Evolutionary conservation across 768 basidiomycete genomes (phyloP), one percentile per base, ranked within the genome.

Genomic region (Pleurotus giganteus): DNA sequence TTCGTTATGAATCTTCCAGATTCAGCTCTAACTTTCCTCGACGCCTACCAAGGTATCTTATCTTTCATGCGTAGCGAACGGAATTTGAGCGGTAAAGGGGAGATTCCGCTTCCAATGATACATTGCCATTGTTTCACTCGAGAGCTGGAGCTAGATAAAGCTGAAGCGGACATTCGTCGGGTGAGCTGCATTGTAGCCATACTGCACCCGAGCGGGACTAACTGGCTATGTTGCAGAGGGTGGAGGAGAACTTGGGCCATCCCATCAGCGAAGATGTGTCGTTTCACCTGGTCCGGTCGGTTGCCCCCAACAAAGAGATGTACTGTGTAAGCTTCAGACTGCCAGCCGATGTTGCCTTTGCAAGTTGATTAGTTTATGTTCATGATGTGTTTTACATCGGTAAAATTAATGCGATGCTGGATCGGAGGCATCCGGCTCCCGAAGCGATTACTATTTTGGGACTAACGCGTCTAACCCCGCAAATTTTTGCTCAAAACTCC

Each of bases 1-100:
- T 94, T 92, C 65, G 88, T 97, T n/a, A 96, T 99, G 94, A 99
- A 99, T 69, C 77, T 99, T 17, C 97, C 97, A 2, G 94, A 92
- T 61, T 86, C 88, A 23, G 97, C 95, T 0, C 84, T 98, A 53
- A 77, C 82, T 31, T 98, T 98, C 71, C 77, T 99, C 49, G 89
- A 90, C 63, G 91, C 91, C 1, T 97, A 92, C 74, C 81, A 82
- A 3, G 94, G 93, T 1, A 77, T 89, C 56, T 77, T 91, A 45
- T 65, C 71, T 4, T 21, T 69, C 61, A 69, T 71, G 47, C 9
- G 31, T 17, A 46, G 34, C 34, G 54, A 55, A 29, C 24, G 42
- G 17, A 42, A 58, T 54, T 41, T 32, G 24, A 17, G 36, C 34
- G 63, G 58, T 42, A 65, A 71, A 60, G 64, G 75, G 65, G 37